Conservation (phyloP, 179 eudicot species). For the Beta macrorhiza region DNA sequence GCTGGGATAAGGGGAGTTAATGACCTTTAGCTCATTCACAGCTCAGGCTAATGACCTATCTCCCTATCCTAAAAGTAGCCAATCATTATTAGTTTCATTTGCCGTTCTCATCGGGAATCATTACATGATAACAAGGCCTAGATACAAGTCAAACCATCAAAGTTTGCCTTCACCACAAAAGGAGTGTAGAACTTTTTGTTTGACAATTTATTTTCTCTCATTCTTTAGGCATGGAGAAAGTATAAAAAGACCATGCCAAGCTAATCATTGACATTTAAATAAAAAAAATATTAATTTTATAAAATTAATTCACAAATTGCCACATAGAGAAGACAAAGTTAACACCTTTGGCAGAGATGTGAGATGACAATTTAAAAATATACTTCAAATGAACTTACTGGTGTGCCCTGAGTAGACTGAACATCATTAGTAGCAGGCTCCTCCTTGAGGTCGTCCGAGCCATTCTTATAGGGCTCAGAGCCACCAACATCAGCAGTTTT, state of each 20-base stretch:
- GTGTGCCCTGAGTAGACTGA: constrained; percentile 45
- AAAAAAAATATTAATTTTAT: not conserved
- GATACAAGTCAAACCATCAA: not conserved
- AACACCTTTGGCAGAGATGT: not conserved
- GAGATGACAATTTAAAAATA: not conserved
- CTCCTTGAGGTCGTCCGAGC: constrained; percentile 35
- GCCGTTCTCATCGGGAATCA: not conserved
- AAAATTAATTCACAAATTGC: not conserved
- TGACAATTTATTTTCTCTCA: not conserved
- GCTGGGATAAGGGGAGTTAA: too few species aligned
- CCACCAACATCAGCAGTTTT: constrained; percentile 25
- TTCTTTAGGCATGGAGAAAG: not conserved
- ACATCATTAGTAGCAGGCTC: constrained; percentile 37
- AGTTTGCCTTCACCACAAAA: not conserved
- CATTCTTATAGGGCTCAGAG: constrained; percentile 36
- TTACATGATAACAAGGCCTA: not conserved
- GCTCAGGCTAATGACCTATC: not conserved
- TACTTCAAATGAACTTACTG: constrained; percentile 42
- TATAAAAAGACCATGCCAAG: not conserved
- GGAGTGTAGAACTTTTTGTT: not conserved
- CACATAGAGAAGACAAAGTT: not conserved
- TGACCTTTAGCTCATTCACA: too few species aligned
- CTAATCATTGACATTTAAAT: not conserved
- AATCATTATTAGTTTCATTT: not conserved
- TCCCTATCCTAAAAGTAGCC: not conserved